Percentiles rank a stretch among this genome's conserved stretches.
Conservation (phyloP, 2,329 filamentous ascomycete genomes). For the Colletotrichum australisinense region DNA sequence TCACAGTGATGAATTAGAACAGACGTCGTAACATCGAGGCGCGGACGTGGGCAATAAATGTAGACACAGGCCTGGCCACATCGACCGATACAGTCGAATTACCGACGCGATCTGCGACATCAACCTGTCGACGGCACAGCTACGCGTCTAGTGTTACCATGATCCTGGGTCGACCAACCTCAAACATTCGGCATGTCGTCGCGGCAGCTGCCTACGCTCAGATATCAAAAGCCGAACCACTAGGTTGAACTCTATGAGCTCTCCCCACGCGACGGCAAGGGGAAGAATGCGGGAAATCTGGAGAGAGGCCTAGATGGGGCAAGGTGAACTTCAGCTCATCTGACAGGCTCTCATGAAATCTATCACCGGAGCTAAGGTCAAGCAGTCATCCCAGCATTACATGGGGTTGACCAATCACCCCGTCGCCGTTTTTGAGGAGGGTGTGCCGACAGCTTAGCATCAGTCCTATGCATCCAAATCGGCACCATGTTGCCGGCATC, state of each 20-base stretch:
- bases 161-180: background rate
- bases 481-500: background rate
- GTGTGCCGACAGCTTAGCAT: background rate
- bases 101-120: background rate
- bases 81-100: background rate
- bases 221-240: background rate
- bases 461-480: background rate
- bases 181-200: background rate
- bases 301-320: background rate
- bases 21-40: background rate
- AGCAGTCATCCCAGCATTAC: background rate
- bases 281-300: background rate
- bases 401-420: background rate
- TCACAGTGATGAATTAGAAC: fast-evolving
- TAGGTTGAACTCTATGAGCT: background rate
- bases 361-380: background rate
- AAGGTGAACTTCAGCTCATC: background rate
- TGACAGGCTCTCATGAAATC: background rate
- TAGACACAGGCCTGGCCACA: background rate
- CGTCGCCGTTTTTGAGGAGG: background rate
- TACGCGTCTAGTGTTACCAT: background rate
- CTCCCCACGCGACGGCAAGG: background rate
- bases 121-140: background rate
- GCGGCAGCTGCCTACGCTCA: background rate
- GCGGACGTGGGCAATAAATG: background rate